Conservation (phyloP, 805 yeast genomes). For the Saccharomycopsis sp. region DNA sequence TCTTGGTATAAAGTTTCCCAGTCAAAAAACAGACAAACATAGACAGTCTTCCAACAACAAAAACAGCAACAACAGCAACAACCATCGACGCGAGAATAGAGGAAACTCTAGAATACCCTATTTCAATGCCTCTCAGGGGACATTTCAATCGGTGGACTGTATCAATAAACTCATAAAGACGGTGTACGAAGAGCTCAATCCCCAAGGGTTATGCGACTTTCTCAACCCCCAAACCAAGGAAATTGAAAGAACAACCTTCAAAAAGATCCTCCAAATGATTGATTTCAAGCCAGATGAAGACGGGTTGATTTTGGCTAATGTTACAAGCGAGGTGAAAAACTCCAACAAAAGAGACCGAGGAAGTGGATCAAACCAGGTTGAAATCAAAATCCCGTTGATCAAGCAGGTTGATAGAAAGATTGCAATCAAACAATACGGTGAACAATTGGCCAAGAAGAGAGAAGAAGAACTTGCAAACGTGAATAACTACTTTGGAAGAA, state of each 20-base stretch:
- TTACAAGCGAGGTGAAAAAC: background rate
- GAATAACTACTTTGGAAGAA: slow-evolving; percentile 10
- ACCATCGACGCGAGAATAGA: slow-evolving; percentile 1
- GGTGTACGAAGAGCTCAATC: slow-evolving; percentile 8
- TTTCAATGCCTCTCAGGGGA: slow-evolving; percentile 2
- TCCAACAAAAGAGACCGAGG: background rate
- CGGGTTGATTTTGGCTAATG: slow-evolving; percentile 12
- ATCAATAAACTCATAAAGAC: slow-evolving; percentile 10
- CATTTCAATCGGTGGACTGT: slow-evolving; percentile 12
- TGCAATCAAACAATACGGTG: slow-evolving; percentile 13
- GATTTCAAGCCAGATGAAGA: slow-evolving; percentile 6
- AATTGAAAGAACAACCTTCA: slow-evolving; percentile 2
- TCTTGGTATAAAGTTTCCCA: background rate
- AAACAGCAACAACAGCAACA: background rate
- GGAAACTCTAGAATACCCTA: slow-evolving; percentile 2
- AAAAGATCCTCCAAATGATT: background rate
- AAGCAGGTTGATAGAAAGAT: slow-evolving; percentile 14
- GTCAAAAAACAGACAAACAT: background rate
- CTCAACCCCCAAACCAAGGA: slow-evolving; percentile 1
- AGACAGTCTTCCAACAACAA: background rate
- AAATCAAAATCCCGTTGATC: slow-evolving; percentile 13
- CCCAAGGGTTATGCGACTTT: slow-evolving; percentile 8
- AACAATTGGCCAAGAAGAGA: slow-evolving; percentile 10
- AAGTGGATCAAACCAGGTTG: background rate
- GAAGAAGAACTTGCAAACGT: slow-evolving; percentile 9